Conservation (phyloP, 805 yeast species). For the Candida parachauliodes region DNA sequence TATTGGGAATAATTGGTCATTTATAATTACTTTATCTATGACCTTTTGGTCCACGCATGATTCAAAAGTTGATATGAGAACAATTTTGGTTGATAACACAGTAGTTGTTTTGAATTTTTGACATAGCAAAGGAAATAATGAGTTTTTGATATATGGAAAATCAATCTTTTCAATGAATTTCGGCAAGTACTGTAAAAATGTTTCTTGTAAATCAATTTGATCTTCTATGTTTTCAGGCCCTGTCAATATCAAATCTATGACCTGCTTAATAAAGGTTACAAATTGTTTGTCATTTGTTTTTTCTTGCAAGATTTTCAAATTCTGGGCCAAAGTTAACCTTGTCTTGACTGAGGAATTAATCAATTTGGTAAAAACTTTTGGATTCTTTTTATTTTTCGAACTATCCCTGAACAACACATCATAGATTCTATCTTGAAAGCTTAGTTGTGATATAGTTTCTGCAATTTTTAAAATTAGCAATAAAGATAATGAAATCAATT, state of each 20-base stretch:
- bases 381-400: constrained; percentile 19
- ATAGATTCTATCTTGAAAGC: constrained; percentile 70
- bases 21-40: constrained; percentile 66
- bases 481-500: constrained; percentile 44
- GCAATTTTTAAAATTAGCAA: constrained; percentile 63
- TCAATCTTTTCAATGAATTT: constrained; percentile 48
- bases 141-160: constrained; percentile 67
- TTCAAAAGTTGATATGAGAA: constrained; percentile 59
- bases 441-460: constrained; percentile 61
- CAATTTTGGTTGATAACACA: constrained; percentile 70
- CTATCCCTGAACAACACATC: constrained; percentile 37
- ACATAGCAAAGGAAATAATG: constrained; percentile 69
- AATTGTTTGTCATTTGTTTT: constrained; percentile 55
- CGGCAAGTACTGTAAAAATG: constrained; percentile 43
- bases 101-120: constrained; percentile 80
- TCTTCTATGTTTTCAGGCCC: constrained; percentile 25
- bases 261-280: constrained; percentile 42
- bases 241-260: constrained; percentile 34
- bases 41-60: constrained; percentile 54
- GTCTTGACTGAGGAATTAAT: constrained; percentile 29
- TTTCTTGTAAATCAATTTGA: constrained; percentile 48
- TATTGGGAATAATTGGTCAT: constrained; percentile 79
- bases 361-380: constrained; percentile 20
- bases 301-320: constrained; percentile 43
- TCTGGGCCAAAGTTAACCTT: constrained; percentile 35